These are phyloP conservation scores for Cryptosporidium viatorum DNA, from an alignment of 169 alveolate genomes.

Conservation along the genomic window DNA sequence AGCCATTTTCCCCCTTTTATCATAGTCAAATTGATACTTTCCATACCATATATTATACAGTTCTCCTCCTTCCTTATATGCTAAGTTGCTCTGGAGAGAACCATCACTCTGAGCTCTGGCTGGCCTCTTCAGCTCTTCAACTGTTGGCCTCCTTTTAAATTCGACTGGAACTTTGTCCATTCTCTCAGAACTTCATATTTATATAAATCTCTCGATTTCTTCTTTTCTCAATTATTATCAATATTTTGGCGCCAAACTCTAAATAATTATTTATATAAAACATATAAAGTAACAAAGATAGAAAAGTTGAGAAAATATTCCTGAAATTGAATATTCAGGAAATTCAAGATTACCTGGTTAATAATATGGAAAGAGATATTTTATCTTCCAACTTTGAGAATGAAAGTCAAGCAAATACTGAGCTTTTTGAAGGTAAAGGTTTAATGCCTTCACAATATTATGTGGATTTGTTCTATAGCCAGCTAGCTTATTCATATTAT, in stretches of 20 bases:
- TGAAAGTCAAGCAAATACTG: neutral
- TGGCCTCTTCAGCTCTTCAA: constrained; percentile 50
- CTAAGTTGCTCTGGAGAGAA: constrained; percentile 75
- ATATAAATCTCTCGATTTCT: neutral
- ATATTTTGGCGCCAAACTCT: neutral
- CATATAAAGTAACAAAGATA: neutral
- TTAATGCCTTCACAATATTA: constrained; percentile 41
- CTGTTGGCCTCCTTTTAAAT: constrained; percentile 36
- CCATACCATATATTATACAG: constrained; percentile 99
- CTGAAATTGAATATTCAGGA: constrained; percentile 1
- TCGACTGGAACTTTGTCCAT: constrained; percentile 4
- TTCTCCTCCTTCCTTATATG: constrained; percentile 94
- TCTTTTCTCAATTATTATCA: neutral
- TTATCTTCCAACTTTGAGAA: neutral
- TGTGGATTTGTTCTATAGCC: constrained; percentile 72
- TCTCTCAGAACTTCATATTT: neutral
- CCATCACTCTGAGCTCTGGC: constrained; percentile 71
- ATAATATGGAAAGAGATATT: neutral
- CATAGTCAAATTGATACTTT: constrained; percentile 93
- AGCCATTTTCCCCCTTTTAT: constrained; percentile 87
- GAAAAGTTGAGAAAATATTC: neutral
- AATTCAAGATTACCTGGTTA: neutral
- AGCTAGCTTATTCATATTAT: constrained; percentile 62
- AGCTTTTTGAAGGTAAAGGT: neutral
- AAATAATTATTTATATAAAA: neutral